Evolutionary conservation across 106 monocot species (phyloP), one percentile per base, ranked within the genome.

Genomic region (Iris macrosiphon): DNA sequence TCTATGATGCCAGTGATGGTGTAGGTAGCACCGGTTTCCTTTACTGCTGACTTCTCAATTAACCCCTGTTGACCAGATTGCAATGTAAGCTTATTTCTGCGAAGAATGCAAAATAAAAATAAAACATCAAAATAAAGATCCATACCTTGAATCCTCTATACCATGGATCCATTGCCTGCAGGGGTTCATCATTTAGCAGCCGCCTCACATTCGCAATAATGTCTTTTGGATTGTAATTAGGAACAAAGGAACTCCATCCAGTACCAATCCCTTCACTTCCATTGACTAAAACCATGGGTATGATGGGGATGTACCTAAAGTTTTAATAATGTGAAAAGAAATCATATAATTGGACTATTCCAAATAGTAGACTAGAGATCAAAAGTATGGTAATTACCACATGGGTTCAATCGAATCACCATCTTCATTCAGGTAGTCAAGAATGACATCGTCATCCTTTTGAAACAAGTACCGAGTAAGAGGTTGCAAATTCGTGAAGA

Each of bases 211-310:
- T 98, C 22, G 73, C 86, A 49, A 91, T 60, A 18, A 98, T 75
- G 31, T 98, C 96, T 67, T 70, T 77, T 26, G 96, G 96, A 25
- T 98, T 98, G 48, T 87, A 98, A 40, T 98, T 98, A 48, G 96
- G 96, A 62, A 98, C 54, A 32, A 69, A 98, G 22, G 90, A 80
- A 52, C 96, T 98, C 96, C 96, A 98, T 18, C 96, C 96, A 44
- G 96, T 98, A 48, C 96, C 96, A 72, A 98, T 98, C 14, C 96
- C 96, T 70, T 95, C 95, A 63, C 89, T 89, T 62, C 95, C 95
- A 52, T 95, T 95, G 25, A 95, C 76, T n/a, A 96, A 61, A 52
- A 96, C 89, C 82, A 77, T 77, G 2, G 89, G 89, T 38, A 96
- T 69, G 31, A 89, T 83, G 9, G 96, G 96, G 66, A 80, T 65